Conservation (phyloP, 805 yeast genomes). For the Yarrowia deformans region DNA sequence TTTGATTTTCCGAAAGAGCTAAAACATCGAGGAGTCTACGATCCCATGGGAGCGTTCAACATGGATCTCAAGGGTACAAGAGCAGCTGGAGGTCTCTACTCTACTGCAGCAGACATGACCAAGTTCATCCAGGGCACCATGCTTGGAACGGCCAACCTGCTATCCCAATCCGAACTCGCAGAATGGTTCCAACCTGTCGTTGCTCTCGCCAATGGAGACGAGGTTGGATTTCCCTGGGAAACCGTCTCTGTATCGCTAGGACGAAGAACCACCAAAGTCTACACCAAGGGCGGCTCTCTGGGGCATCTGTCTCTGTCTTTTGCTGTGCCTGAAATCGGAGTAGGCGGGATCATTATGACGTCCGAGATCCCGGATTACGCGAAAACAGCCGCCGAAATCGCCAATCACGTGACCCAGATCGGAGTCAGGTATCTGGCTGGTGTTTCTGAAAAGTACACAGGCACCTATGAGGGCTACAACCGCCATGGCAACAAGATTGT, state of each 20-base stretch:
- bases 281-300: conserved; percentile 27
- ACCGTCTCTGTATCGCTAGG: conserved; percentile 24
- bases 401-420: conserved; percentile 1
- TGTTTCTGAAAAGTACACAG: conserved; percentile 10
- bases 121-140: conserved; percentile 25
- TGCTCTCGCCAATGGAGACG: conserved; percentile 17
- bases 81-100: conserved; percentile 23
- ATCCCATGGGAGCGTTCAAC: neutral
- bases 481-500: conserved; percentile 2
- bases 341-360: conserved; percentile 22
- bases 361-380: conserved; percentile 24
- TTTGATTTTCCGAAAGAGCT: neutral
- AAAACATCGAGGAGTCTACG: neutral
- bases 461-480: conserved; percentile 2
- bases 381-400: neutral
- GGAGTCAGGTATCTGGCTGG: neutral
- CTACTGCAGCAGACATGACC: conserved; percentile 7
- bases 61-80: neutral
- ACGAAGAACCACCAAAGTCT: conserved; percentile 22
- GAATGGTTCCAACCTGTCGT: conserved; percentile 28
- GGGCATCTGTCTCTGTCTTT: conserved; percentile 26
- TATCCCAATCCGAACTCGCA: conserved; percentile 3
- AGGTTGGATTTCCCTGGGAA: conserved; percentile 28
- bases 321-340: conserved; percentile 18
- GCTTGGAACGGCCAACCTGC: neutral